Conservation (phyloP, 805 yeast genomes). For the Candida takata region DNA sequence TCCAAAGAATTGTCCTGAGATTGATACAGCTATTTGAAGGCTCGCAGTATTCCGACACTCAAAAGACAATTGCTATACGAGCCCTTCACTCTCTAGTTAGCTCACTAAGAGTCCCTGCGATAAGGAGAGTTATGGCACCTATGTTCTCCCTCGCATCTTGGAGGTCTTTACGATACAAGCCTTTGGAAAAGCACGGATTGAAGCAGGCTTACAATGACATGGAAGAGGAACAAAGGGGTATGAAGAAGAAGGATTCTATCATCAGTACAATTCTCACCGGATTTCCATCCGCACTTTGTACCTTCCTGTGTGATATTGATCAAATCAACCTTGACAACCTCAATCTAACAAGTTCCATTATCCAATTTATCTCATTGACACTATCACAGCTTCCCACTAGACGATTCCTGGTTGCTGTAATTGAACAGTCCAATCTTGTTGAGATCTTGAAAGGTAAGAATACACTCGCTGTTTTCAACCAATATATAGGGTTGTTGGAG, state of each 20-base stretch:
- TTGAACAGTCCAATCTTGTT: constrained; percentile 20
- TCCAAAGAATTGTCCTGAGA: constrained; percentile 9
- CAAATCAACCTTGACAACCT: not conserved
- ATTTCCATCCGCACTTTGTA: constrained; percentile 2
- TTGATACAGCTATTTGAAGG: constrained; percentile 14
- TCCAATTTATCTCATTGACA: constrained; percentile 9
- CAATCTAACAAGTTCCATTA: not conserved
- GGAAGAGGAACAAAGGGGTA: not conserved
- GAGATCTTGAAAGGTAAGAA: not conserved
- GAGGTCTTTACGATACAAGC: constrained; percentile 6
- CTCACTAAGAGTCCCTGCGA: not conserved
- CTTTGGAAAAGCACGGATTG: not conserved
- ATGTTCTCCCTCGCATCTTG: constrained; percentile 16
- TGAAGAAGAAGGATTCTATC: constrained; percentile 7
- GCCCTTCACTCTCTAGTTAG: constrained; percentile 3
- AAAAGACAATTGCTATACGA: constrained; percentile 4
- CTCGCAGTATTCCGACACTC: not conserved
- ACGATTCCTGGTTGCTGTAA: constrained; percentile 26
- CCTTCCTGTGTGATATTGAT: not conserved
- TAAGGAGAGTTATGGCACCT: constrained; percentile 9
- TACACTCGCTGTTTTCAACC: not conserved
- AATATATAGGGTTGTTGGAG: constrained; percentile 9
- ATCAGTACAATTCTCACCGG: constrained; percentile 1
- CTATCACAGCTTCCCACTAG: constrained; percentile 38
- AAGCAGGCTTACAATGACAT: constrained; percentile 3